phyloP scores from a whole-genome alignment of 2,329 filamentous ascomycete genomes.

The Immersiporthe knoxdaviesiana region DNA sequence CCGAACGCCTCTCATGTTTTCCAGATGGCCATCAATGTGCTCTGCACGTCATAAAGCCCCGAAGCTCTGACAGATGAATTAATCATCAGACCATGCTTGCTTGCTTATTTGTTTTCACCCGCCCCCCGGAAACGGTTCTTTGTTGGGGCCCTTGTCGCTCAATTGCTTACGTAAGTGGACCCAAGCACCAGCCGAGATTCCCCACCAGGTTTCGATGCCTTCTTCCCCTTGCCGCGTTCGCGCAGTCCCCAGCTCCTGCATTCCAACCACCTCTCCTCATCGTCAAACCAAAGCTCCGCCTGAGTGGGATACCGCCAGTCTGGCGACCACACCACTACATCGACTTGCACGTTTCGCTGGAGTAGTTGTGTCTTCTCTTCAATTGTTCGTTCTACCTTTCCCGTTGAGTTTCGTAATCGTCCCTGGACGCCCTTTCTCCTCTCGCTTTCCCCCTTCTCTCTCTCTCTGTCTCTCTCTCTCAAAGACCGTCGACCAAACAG shows the following conservation, averaged over 20 bases:
- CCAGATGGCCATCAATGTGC: not conserved
- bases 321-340: constrained; percentile 21
- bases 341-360: constrained; percentile 25
- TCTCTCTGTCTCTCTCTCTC: not conserved
- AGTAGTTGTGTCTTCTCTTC: constrained; percentile 18
- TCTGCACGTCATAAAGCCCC: not conserved
- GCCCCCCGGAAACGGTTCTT: not conserved
- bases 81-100: not conserved
- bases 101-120: no score
- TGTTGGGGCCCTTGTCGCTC: not conserved
- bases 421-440: constrained; percentile 26
- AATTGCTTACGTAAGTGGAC: not conserved
- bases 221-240: constrained; percentile 4
- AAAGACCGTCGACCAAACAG: constrained; percentile 10
- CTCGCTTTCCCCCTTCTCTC: constrained; percentile 28
- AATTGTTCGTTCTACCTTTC: constrained; percentile 34
- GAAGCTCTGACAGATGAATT: not conserved
- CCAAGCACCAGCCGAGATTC: not conserved
- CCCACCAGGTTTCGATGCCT: constrained; percentile 9
- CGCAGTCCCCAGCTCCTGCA: not conserved
- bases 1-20: not conserved
- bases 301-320: constrained; percentile 24
- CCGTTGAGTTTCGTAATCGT: constrained; percentile 27
- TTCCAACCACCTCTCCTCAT: constrained; percentile 18
- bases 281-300: constrained; percentile 21